These are phyloP conservation scores for Penicillium sp. DNA, from an alignment of 2,329 filamentous ascomycete species.

Conservation along the genomic window DNA sequence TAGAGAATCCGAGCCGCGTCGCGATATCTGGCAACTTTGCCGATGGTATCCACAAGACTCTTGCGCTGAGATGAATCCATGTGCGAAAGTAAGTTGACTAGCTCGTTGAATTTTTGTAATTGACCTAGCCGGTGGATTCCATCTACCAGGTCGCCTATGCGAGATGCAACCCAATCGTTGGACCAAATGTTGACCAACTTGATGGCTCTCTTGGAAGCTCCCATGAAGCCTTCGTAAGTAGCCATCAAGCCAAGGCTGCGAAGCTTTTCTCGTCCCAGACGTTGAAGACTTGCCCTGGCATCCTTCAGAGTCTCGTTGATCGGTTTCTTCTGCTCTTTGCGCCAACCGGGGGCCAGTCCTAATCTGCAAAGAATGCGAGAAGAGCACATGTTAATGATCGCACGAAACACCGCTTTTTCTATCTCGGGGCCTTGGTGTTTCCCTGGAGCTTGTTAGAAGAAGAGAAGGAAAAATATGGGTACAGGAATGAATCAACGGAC, in stretches of 20 bases:
- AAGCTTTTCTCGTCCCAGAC: conserved; percentile 5
- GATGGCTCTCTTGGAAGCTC: conserved; percentile 22
- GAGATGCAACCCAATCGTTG: conserved; percentile 22
- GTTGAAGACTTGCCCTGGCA: conserved; percentile 3
- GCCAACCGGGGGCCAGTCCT: conserved; percentile 16
- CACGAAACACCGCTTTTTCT: conserved; percentile 20
- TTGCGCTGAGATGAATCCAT: conserved; percentile 15
- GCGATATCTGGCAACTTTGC: conserved; percentile 40
- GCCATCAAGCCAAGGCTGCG: conserved; percentile 10
- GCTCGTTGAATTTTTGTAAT: conserved; percentile 5
- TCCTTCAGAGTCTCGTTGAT: conserved; percentile 12
- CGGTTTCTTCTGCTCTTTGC: conserved; percentile 9
- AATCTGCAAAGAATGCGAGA: conserved; percentile 30
- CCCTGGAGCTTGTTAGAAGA: conserved; percentile 3
- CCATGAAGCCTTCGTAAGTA: conserved; percentile 13
- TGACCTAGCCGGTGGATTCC: conserved; percentile 27
- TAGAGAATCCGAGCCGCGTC: conserved; percentile 37
- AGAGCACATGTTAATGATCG: conserved; percentile 35
- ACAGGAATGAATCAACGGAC: too few relatives aligned
- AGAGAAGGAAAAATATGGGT: conserved; percentile 1
- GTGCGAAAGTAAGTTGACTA: conserved; percentile 22
- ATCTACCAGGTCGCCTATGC: conserved; percentile 30
- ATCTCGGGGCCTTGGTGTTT: background rate
- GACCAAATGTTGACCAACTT: conserved; percentile 26
- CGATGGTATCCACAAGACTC: conserved; percentile 33